Conservation (phyloP, 2,329 filamentous ascomycete genomes). For the Chaetomium olivaceum region DNA sequence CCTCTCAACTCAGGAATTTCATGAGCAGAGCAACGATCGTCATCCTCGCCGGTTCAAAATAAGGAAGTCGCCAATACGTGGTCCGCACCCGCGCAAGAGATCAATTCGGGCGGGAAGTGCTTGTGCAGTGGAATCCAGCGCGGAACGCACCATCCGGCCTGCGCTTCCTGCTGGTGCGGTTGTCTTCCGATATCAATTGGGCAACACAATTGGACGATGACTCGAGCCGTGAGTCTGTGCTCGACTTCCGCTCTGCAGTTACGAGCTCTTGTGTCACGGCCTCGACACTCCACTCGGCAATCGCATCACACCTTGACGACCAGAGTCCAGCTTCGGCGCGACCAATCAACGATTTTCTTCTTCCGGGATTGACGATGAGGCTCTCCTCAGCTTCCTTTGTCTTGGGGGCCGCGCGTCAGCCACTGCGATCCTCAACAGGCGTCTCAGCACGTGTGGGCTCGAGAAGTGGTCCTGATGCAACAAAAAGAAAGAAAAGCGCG, state of each 20-base stretch:
- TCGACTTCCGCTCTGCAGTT: not conserved
- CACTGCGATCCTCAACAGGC: not conserved
- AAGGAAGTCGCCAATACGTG: not conserved
- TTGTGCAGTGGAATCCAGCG: not conserved
- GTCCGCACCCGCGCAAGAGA: not conserved
- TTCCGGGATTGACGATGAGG: slow-evolving; percentile 16
- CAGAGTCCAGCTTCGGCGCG: no score
- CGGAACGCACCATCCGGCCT: not conserved
- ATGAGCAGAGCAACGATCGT: not conserved
- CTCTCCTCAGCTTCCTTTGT: not conserved
- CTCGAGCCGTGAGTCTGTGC: not conserved
- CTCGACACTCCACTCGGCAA: not conserved
- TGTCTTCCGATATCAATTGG: not conserved
- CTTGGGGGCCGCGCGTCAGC: not conserved
- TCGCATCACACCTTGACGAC: not conserved
- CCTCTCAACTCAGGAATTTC: not conserved
- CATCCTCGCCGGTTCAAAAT: not conserved
- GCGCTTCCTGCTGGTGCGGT: not conserved
- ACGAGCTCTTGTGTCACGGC: slow-evolving; percentile 2
- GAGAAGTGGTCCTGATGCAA: not conserved
- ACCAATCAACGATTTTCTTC: slow-evolving; percentile 17
- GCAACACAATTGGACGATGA: not conserved
- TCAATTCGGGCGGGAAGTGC: not conserved
- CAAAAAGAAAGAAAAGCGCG: not conserved
- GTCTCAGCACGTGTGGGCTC: not conserved